Conservation (phyloP, 2,329 filamentous ascomycete species). For the Fusarium ramigenum region DNA sequence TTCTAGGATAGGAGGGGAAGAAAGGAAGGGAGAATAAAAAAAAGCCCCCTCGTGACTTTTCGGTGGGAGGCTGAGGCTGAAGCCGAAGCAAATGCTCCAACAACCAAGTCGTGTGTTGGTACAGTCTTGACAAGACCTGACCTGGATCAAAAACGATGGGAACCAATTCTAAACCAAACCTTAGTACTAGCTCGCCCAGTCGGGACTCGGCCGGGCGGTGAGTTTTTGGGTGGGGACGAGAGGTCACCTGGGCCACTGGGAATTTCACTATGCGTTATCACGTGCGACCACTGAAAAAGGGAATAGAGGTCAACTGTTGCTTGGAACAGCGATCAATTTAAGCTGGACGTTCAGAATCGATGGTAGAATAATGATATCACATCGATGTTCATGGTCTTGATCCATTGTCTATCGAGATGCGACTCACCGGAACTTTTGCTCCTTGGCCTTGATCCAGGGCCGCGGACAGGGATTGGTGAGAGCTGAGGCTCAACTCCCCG, state of each 20-base stretch:
- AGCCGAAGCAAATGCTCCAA: conserved; percentile 34
- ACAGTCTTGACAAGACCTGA: background rate
- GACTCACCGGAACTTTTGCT: conserved; percentile 22
- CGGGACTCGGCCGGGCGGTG: conserved; percentile 42
- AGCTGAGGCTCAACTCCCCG: conserved; percentile 19
- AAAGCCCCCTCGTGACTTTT: conserved; percentile 17
- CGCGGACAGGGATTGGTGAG: conserved; percentile 7
- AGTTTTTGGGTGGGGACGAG: conserved; percentile 38
- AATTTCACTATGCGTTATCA: conserved; percentile 39
- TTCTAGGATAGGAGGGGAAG: conserved; percentile 23
- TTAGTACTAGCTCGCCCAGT: conserved; percentile 25
- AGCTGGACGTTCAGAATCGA: background rate
- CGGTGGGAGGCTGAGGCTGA: conserved; percentile 13
- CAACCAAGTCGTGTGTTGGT: conserved; percentile 14
- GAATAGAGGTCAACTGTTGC: background rate
- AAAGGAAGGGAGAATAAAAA: background rate
- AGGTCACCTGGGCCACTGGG: conserved; percentile 41
- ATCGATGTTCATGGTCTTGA: background rate
- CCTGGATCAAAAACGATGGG: background rate
- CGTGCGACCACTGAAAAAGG: conserved; percentile 16
- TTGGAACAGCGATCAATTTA: background rate
- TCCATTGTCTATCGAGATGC: background rate
- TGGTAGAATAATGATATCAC: conserved; percentile 11
- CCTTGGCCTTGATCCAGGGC: conserved; percentile 3
- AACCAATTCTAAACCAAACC: conserved; percentile 3